Evolutionary conservation across 1,139 yeast species (phyloP).

Genomic region (Waltiozyma sp.): DNA sequence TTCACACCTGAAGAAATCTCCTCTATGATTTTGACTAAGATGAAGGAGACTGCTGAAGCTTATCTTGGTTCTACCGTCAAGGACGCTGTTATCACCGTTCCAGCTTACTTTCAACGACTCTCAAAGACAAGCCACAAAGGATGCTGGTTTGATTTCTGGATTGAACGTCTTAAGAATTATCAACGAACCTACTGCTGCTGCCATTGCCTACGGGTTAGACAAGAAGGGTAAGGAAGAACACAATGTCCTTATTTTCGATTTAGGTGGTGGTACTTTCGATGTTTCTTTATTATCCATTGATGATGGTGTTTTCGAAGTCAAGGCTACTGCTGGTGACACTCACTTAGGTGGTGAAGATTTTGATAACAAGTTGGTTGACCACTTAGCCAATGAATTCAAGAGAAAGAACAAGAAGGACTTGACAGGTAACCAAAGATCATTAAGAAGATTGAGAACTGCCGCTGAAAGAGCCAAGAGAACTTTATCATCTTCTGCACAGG

Average conservation of each 20-base stretch:
- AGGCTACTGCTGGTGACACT: constrained; percentile 97
- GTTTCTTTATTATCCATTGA: constrained; percentile 86
- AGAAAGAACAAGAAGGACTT: constrained; percentile 71
- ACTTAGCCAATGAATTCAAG: constrained; percentile 70
- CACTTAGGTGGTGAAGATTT: constrained; percentile 97
- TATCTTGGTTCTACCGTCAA: constrained; percentile 51
- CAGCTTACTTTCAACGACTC: constrained; percentile 98
- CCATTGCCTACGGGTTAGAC: constrained; percentile 94
- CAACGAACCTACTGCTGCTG: constrained; percentile 98
- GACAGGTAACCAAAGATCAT: constrained; percentile 63
- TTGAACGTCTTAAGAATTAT: constrained; percentile 89
- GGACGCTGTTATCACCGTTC: constrained; percentile 77
- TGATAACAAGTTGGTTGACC: constrained; percentile 67
- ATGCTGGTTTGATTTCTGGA: constrained; percentile 96
- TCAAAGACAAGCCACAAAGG: constrained; percentile 97
- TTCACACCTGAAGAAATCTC: constrained; percentile 61
- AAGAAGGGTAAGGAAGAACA: constrained; percentile 72
- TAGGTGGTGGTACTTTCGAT: constrained; percentile 99
- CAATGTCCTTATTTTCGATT: constrained; percentile 84
- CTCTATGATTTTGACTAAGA: constrained; percentile 53
- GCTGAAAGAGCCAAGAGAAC: constrained; percentile 90
- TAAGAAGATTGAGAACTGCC: constrained; percentile 81
- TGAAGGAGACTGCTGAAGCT: constrained; percentile 60
- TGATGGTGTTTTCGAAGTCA: constrained; percentile 93
- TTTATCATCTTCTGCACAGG: constrained; percentile 71